Evolutionary conservation across 306 rosid species (phyloP).

Genomic region (Chamaecrista fasciculata): DNA sequence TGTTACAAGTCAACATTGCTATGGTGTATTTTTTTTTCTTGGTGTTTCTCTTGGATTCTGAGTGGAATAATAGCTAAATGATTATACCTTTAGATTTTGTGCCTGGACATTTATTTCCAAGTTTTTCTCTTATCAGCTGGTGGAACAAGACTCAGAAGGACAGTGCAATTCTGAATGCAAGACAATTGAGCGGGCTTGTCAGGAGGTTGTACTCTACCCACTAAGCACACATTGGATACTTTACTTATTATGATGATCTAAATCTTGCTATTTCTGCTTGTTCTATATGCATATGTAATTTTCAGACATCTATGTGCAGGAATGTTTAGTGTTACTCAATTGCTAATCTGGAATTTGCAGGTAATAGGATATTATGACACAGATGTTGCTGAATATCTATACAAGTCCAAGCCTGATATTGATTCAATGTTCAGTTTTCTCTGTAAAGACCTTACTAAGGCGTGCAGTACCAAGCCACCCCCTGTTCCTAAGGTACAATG

Average conservation of each 20-base stretch:
- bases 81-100: neutral
- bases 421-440: constrained; percentile 60
- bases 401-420: constrained; percentile 57
- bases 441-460: constrained; percentile 72
- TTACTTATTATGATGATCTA: neutral
- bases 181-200: constrained; percentile 87
- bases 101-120: constrained; percentile 3
- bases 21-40: neutral
- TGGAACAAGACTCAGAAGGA: constrained; percentile 85
- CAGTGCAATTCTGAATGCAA: constrained; percentile 94
- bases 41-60: neutral
- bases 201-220: constrained; percentile 48
- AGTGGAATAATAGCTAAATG: neutral
- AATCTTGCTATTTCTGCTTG: neutral
- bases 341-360: constrained; percentile 42
- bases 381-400: constrained; percentile 83
- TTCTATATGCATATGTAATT: neutral
- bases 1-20: constrained; percentile 1
- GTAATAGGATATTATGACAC: constrained; percentile 88
- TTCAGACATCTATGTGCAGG: neutral
- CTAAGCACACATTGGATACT: neutral
- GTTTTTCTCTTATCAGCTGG: constrained; percentile 51
- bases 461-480: constrained; percentile 73
- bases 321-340: neutral
- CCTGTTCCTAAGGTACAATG: constrained; percentile 93